Conservation (phyloP, 305 asterid species). For the Solanum hybrid region DNA sequence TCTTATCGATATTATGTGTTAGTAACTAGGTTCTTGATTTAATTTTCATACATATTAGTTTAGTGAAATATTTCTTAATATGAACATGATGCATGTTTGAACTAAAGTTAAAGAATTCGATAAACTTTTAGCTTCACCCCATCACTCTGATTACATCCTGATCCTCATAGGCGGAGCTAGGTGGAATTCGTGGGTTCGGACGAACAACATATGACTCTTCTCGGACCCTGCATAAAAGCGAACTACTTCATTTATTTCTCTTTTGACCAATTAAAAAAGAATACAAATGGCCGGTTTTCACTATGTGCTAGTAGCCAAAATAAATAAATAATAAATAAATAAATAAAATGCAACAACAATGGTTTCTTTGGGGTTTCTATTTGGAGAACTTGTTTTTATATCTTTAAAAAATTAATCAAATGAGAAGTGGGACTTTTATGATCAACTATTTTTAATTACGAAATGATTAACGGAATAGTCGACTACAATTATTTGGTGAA, state of each 20-base stretch:
- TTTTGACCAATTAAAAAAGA: not conserved
- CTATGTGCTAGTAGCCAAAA: not conserved
- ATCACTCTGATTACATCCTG: not conserved
- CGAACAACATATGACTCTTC: not conserved
- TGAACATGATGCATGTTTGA: not conserved
- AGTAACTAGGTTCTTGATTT: not conserved
- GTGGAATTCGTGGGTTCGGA: too few relatives aligned
- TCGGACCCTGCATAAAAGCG: not conserved
- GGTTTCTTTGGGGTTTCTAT: not conserved
- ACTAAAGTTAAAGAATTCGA: not conserved
- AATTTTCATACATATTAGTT: not conserved
- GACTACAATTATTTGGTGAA: not conserved
- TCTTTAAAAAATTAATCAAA: not conserved
- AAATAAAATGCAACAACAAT: not conserved
- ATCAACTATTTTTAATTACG: not conserved
- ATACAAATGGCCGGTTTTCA: not conserved
- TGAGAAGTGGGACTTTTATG: not conserved
- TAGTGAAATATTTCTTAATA: not conserved
- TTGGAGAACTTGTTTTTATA: not conserved
- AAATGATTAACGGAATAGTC: not conserved
- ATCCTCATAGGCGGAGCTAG: rapidly evolving
- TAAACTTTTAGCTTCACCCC: not conserved
- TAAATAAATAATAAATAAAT: not conserved
- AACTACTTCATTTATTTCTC: not conserved
- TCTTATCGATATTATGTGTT: not conserved